phyloP scores from a whole-genome alignment of 345 rosid species.

The Noccaea caerulescens region DNA sequence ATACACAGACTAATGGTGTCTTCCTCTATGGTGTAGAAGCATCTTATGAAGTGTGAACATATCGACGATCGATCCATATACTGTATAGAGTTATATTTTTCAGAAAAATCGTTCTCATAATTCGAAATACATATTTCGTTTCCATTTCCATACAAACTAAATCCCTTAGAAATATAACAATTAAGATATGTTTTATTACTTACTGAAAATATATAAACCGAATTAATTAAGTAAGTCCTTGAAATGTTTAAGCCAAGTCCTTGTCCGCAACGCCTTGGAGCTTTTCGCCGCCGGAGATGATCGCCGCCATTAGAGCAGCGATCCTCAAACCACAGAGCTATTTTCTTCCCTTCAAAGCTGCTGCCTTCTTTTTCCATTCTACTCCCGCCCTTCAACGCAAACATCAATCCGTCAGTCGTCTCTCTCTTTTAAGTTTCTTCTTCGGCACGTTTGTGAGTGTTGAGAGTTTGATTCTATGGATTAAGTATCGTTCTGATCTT shows the following conservation, averaged over 20 bases:
- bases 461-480: not conserved
- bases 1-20: too few relatives aligned
- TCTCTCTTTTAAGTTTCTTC: conserved; percentile 6
- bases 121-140: too few relatives aligned
- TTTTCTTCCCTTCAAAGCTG: conserved; percentile 30
- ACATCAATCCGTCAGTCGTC: conserved; percentile 53
- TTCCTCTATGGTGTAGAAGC: too few relatives aligned
- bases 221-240: too few relatives aligned
- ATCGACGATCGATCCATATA: too few relatives aligned
- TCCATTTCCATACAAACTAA: too few relatives aligned
- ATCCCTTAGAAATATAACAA: too few relatives aligned
- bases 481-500: not conserved
- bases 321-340: conserved; percentile 44
- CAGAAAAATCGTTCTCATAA: too few relatives aligned
- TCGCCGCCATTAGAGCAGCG: conserved; percentile 48
- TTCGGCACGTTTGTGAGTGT: not conserved
- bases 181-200: too few relatives aligned
- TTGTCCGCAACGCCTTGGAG: not conserved
- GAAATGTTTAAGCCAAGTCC: not conserved
- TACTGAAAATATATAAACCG: too few relatives aligned
- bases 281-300: conserved; percentile 44
- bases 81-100: too few relatives aligned
- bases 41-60: too few relatives aligned
- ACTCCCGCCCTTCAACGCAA: conserved; percentile 63
- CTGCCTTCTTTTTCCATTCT: conserved; percentile 53